Evolutionary conservation across 2,329 filamentous ascomycete species (phyloP).

Genomic region (Fusarium goolgardi): DNA sequence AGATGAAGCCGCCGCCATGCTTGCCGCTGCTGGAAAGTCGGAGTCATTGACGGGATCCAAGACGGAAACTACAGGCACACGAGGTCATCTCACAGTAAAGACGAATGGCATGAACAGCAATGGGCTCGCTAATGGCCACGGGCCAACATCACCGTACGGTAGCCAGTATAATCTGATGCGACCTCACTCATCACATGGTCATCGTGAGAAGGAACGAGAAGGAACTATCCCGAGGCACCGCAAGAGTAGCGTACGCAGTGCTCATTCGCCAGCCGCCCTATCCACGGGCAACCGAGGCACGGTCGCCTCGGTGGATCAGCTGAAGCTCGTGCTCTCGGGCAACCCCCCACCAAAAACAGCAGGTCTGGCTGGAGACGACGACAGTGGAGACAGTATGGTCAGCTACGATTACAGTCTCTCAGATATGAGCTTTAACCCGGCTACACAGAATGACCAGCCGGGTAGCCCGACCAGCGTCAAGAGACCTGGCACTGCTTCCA

Average conservation of each 20-base stretch:
- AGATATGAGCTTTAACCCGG: constrained; percentile 70
- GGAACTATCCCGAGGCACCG: constrained; percentile 57
- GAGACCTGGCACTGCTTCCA: constrained; percentile 52
- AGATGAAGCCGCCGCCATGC: constrained; percentile 75
- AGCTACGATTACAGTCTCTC: constrained; percentile 77
- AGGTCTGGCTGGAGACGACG: constrained; percentile 57
- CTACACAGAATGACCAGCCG: constrained; percentile 48
- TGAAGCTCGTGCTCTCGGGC: constrained; percentile 70
- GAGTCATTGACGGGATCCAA: constrained; percentile 82
- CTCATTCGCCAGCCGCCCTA: constrained; percentile 58
- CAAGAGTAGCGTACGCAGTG: constrained; percentile 66
- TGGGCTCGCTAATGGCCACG: constrained; percentile 49
- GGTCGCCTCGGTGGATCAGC: constrained; percentile 71
- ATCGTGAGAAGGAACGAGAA: constrained; percentile 49
- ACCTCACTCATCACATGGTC: constrained; percentile 59
- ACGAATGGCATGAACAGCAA: constrained; percentile 54
- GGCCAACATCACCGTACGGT: constrained; percentile 59
- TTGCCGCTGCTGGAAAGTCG: constrained; percentile 76
- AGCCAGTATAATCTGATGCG: constrained; percentile 62
- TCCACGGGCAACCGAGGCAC: constrained; percentile 60
- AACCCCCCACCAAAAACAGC: constrained; percentile 57
- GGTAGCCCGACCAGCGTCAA: constrained; percentile 48
- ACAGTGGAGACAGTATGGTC: constrained; percentile 75
- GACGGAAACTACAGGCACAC: constrained; percentile 67
- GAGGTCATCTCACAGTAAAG: constrained; percentile 70